Conservation (phyloP, 345 rosid genomes). For the Eucalyptus guilfoylei region DNA sequence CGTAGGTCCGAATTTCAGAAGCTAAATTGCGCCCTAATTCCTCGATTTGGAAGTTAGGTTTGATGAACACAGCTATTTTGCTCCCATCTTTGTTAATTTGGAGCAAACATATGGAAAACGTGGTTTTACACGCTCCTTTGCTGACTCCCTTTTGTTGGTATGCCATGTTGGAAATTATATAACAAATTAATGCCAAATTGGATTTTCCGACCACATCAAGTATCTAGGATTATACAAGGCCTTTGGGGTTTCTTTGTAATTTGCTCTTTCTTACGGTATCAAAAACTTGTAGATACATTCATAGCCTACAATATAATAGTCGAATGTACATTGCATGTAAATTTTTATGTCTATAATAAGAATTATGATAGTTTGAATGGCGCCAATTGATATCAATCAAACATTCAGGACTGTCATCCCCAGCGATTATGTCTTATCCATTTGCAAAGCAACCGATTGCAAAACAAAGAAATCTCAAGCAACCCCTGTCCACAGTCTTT, state of each 20-base stretch:
- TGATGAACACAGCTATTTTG: background rate
- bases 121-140: background rate
- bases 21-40: background rate
- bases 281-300: background rate
- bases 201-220: background rate
- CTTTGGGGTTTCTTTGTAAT: background rate
- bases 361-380: too few relatives aligned
- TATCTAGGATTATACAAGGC: background rate
- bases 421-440: fast-evolving
- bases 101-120: background rate
- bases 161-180: background rate
- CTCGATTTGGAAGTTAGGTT: background rate
- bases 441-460: too few relatives aligned
- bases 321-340: background rate
- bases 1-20: background rate
- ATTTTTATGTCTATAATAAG: background rate
- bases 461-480: background rate
- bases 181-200: background rate
- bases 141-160: background rate
- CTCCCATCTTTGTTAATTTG: background rate
- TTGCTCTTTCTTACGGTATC: background rate
- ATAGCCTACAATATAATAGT: background rate
- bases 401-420: background rate
- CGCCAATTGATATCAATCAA: background rate
- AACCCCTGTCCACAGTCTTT: background rate